phyloP scores from a whole-genome alignment of 139 green algal species.

The Yamagishiella unicocca region DNA sequence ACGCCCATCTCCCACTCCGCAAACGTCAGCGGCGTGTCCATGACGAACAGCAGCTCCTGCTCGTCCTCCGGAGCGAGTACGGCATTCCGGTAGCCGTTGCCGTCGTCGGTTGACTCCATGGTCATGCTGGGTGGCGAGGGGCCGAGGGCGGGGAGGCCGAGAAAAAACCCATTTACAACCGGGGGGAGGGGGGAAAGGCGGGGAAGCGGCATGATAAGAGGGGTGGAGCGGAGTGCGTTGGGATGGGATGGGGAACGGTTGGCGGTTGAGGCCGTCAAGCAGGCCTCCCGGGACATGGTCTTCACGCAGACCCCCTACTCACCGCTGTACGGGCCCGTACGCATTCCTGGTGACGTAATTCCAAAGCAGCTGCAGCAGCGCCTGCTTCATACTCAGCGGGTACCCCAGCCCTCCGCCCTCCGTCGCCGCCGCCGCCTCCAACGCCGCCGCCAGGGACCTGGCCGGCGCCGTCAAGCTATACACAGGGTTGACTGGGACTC shows the following conservation, averaged over 20 bases:
- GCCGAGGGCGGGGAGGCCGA: neutral
- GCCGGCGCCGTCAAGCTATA: constrained; percentile 6
- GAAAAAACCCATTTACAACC: neutral
- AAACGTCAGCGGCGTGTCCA: constrained; percentile 46
- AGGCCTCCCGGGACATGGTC: neutral
- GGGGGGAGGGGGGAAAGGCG: neutral
- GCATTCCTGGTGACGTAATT: constrained; percentile 26
- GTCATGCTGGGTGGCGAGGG: neutral
- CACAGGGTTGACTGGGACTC: neutral
- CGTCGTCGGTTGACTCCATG: constrained; percentile 1
- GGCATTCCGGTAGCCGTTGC: constrained; percentile 2
- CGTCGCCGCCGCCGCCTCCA: neutral
- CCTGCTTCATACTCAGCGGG: constrained; percentile 11
- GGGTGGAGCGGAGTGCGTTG: too few relatives aligned
- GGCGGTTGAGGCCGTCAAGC: neutral
- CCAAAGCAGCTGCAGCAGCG: constrained; percentile 43
- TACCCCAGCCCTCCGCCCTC: constrained; percentile 10
- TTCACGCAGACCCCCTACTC: neutral
- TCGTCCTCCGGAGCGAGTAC: constrained; percentile 10
- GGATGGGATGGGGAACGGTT: too few relatives aligned
- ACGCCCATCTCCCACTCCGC: constrained; percentile 39
- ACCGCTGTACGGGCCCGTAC: constrained; percentile 31
- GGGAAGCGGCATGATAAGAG: neutral
- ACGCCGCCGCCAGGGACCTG: constrained; percentile 6
- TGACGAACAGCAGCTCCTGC: constrained; percentile 40